Percentiles rank a stretch among this genome's conserved stretches.
These are phyloP conservation scores for Sugiyamaella marilandica DNA, from an alignment of 805 yeast genomes.

Conservation along the genomic window DNA sequence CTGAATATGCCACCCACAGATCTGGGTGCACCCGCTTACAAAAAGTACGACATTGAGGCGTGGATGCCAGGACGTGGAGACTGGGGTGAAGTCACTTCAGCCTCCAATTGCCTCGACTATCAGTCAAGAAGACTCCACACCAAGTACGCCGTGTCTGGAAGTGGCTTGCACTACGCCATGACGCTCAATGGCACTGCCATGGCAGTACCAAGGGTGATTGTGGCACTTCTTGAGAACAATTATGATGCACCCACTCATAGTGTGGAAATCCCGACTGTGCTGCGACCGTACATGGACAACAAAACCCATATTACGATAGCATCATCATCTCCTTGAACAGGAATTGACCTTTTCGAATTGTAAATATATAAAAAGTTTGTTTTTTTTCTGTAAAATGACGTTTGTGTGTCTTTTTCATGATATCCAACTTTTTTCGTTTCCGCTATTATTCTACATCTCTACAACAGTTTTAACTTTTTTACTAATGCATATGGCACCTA, in stretches of 20 bases:
- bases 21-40: slow-evolving; percentile 87
- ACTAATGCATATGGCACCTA: too few relatives aligned
- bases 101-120: slow-evolving; percentile 88
- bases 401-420: too few relatives aligned
- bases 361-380: too few relatives aligned
- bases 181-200: slow-evolving; percentile 94
- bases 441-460: too few relatives aligned
- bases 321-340: neutral
- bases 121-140: slow-evolving; percentile 83
- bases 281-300: slow-evolving; percentile 70
- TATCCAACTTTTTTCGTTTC: too few relatives aligned
- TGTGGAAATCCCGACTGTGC: slow-evolving; percentile 61
- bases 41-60: slow-evolving; percentile 90
- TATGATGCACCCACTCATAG: slow-evolving; percentile 55
- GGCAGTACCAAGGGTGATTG: slow-evolving; percentile 88
- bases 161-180: slow-evolving; percentile 50
- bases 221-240: slow-evolving; percentile 84
- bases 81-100: slow-evolving; percentile 91
- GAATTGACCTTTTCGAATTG: too few relatives aligned
- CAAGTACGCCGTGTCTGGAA: slow-evolving; percentile 39
- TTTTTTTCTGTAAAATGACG: too few relatives aligned
- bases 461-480: too few relatives aligned
- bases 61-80: slow-evolving; percentile 96
- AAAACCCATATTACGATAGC: neutral
- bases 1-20: slow-evolving; percentile 87